Base-by-base conservation (phyloP, 805 yeast species). In the Starmera quercuum region DNA sequence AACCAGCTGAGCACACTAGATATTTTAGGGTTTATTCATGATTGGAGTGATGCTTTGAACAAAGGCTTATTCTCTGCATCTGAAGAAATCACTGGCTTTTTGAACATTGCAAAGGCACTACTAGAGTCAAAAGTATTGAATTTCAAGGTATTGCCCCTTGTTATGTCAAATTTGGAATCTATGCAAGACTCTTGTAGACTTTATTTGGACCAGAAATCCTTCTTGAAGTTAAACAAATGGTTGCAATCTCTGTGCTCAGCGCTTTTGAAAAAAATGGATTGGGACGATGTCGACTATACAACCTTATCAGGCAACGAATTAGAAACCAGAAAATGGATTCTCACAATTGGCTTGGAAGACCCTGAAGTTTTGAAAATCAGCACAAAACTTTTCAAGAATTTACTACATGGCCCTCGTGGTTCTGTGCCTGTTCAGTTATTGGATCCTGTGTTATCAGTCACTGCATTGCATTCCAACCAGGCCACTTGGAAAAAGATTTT, bases 401-500 rank as follows among this genome's bases (percentile, higher is more conserved):
- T 73, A n/a, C 36, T 64, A 14, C 76, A 71, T 35, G 82, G 82
- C 1, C 74, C 76, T 13, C 57, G 65, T 24, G 47, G 62, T 15
- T 51, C 69, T 0, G 61, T 77, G 26, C 84, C 87, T 3, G 59
- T 59, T 32, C 74, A 69, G 40, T 41, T 80, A 14, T 47, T 74
- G 13, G 55, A 64, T 7, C 58, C 72, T 19, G 56, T 66, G 6
- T 55, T 78, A 32, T 58, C 65, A 10, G 54, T 68, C 9, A 53
- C 64, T 4, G 57, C 75, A 22, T 50, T 56, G 20, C 54, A 56
- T 27, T 57, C 58, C 24, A 70, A 48, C 16, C 44, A 50, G 9
- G 54, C 73, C 42, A 77, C 74, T 24, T 80, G 78, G 66, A 80
- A 80, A 52, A 77, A 71, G 43, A 56, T 78, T 6, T 54, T 69